Base-by-base conservation (phyloP, 2,329 filamentous ascomycete genomes). In the Passalora sequoiae region DNA sequence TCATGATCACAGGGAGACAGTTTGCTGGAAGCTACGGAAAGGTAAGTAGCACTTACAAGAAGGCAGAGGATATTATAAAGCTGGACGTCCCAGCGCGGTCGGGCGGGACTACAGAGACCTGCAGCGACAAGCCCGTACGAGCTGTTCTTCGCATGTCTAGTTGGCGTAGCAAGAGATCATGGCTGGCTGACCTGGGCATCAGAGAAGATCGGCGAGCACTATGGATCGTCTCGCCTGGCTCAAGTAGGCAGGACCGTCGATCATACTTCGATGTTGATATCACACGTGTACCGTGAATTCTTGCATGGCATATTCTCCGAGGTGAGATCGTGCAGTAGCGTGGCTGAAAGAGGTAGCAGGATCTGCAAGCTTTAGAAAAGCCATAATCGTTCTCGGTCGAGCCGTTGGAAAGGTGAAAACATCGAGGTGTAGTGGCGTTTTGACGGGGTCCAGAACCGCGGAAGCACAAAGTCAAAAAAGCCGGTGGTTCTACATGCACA, bases 371-470 rank as follows among this genome's bases (percentile, higher is more conserved):
- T n/a, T n/a, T n/a, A n/a, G n/a, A n/a, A n/a, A n/a, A n/a, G n/a
- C n/a, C n/a, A n/a, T n/a, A n/a, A n/a, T n/a, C n/a, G n/a, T n/a
- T 19, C 33, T 36, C 16, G 33, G 33, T 24, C 33, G 19, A 24
- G 19, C 33, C 16, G 20, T 21, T 9, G 17, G 20, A n/a, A 20
- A 24, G 10, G 33, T 36, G 33, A n/a, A n/a, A n/a, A n/a, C n/a
- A n/a, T 6, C 24, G 24, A 21, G 33, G 8, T 21, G 33, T 36
- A 7, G 33, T 24, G 33, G 33, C 33, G 30, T 17, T 19, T 19
- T 15, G 7, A 15, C 20, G 17, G 30, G 30, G 30, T 33, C 30
- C 30, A 19, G 30, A 33, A 9, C 30, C n/a, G 15, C 30, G 5
- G 1, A 19, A 19, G 30, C 3, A 20, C 9, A 19, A 33, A 33